These are phyloP conservation scores for Lizonia empirigonia DNA, from an alignment of 2,329 filamentous ascomycete genomes.

Conservation along the genomic window DNA sequence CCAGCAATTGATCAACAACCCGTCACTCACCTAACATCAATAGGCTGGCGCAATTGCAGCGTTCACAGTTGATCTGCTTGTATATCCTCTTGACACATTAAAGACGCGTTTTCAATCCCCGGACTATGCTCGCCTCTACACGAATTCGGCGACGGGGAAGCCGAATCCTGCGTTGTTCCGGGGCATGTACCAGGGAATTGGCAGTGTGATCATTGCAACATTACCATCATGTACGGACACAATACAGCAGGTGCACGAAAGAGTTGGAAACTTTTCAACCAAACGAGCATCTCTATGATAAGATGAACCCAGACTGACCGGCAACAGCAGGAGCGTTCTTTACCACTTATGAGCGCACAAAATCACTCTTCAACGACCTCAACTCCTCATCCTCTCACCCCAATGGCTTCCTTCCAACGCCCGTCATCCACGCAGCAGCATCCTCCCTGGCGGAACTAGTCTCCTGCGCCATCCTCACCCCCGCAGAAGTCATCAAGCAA, in stretches of 20 bases:
- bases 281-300: neutral
- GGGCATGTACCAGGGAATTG: constrained; percentile 85
- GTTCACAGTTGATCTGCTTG: constrained; percentile 81
- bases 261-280: neutral
- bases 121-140: constrained; percentile 72
- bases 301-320: neutral
- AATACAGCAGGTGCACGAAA: neutral
- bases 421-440: constrained; percentile 73
- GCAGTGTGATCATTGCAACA: constrained; percentile 82
- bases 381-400: constrained; percentile 46
- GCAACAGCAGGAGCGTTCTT: constrained; percentile 80
- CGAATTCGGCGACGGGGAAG: constrained; percentile 60
- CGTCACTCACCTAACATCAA: constrained; percentile 1
- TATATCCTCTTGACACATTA: constrained; percentile 88
- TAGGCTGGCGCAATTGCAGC: constrained; percentile 85
- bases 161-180: constrained; percentile 65
- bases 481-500: constrained; percentile 90
- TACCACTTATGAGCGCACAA: constrained; percentile 82
- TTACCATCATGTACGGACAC: constrained; percentile 72
- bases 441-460: constrained; percentile 81
- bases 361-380: constrained; percentile 62
- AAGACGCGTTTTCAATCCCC: constrained; percentile 85
- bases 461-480: constrained; percentile 84
- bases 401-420: constrained; percentile 62
- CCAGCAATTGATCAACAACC: neutral